Percentiles rank a stretch among this genome's conserved stretches.
Conservation (phyloP, 2,329 filamentous ascomycete genomes). For the Apiospora arundinis region DNA sequence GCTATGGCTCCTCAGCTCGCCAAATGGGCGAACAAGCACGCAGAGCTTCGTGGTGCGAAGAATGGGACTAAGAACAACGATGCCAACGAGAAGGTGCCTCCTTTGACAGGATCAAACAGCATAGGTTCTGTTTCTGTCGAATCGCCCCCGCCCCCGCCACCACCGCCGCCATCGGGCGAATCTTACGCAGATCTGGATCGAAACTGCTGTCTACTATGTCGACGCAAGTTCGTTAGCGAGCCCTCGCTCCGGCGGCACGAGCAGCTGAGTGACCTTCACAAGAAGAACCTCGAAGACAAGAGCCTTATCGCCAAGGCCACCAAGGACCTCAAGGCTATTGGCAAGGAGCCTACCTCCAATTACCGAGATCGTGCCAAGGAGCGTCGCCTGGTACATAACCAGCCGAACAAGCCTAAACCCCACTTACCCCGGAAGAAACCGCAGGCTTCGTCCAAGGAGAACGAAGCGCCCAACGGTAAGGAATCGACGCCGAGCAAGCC, state of each 20-base stretch:
- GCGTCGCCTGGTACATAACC: conserved; percentile 66
- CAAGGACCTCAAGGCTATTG: conserved; percentile 40
- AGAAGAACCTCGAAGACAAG: conserved; percentile 41
- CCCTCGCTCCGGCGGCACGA: conserved; percentile 51
- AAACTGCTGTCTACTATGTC: conserved; percentile 50
- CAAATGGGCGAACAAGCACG: conserved; percentile 75
- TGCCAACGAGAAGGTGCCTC: conserved; percentile 39
- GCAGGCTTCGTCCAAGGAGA: conserved; percentile 39
- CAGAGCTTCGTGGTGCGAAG: conserved; percentile 66
- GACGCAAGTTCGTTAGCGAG: conserved; percentile 47
- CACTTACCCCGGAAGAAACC: conserved; percentile 37
- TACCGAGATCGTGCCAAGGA: conserved; percentile 74
- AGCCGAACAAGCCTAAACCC: conserved; percentile 60
- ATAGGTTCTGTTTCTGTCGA: conserved; percentile 26
- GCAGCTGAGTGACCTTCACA: conserved; percentile 51
- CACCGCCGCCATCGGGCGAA: conserved; percentile 48
- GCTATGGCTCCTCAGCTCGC: conserved; percentile 70
- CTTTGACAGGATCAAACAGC: conserved; percentile 35
- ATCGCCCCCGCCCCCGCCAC: conserved; percentile 27
- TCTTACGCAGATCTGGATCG: conserved; percentile 66
- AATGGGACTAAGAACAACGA: conserved; percentile 39
- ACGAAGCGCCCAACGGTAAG: conserved; percentile 41
- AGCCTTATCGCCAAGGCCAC: conserved; percentile 39
- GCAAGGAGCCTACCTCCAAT: conserved; percentile 42
- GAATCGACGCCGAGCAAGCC: conserved; percentile 44